Evolutionary conservation across 768 basidiomycete species (phyloP), one percentile per base, ranked within the genome.

Genomic region (Trametes meyenii): DNA sequence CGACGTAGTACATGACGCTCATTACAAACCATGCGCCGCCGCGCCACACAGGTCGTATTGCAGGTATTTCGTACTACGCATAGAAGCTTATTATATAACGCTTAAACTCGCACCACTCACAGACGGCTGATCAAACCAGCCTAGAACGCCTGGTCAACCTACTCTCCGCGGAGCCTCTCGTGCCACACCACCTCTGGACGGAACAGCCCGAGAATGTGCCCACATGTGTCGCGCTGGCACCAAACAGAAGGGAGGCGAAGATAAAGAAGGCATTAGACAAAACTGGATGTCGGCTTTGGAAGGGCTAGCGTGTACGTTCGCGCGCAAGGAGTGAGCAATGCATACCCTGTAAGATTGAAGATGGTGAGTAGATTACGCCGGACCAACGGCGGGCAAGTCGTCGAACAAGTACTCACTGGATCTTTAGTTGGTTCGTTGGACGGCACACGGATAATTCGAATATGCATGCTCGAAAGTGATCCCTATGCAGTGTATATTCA

Each of bases 191-290:
- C 56, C 66, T 78, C 12, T 80, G 79, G 79, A 71, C 72, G 26
- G 79, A 80, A 58, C 78, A 79, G 54, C 79, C 79, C 0, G 79
- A 80, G 69, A 71, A 77, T 56, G 58, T 71, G 2, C 74, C 79
- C 5, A 77, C 79, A 4, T 80, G 78, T 63, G 62, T 80, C 42
- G 79, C 79, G n/a, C 66, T 80, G 4, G 76, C 76, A 17, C 79
- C 79, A 0, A 80, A 79, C 55, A 67, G 73, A 56, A 71, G 72
- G 52, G 76, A 77, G 12, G 69, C 70, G 42, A 61, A 66, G 42
- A 71, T 80, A 57, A 78, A 76, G 67, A 77, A 74, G 60, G 78
- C 78, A 2, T 66, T 80, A 48, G 76, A 79, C 60, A 80, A 78
- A 61, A 64, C 73, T 0, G 72, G 73, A 2, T 78, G 76, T 54